Conservation (phyloP, 345 rosid species). For the Laguncularia racemosa region DNA sequence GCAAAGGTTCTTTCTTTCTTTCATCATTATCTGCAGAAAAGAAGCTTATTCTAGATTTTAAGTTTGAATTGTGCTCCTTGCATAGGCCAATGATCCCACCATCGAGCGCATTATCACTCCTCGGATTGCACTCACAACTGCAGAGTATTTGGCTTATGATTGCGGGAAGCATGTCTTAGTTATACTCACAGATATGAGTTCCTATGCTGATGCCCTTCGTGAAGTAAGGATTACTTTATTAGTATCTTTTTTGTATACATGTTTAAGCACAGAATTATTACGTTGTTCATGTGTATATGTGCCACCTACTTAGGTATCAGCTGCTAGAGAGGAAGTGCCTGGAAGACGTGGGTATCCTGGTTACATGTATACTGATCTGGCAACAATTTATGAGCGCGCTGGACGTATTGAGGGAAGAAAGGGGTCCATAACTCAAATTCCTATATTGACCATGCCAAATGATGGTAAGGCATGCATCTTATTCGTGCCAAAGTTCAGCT, state of each 20-base stretch:
- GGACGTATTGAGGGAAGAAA: slow-evolving; percentile 97
- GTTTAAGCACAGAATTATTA: no score
- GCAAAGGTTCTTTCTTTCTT: neutral
- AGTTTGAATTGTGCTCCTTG: neutral
- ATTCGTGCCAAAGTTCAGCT: no score
- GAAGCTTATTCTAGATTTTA: neutral
- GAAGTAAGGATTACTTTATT: slow-evolving; percentile 43
- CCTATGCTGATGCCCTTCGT: slow-evolving; percentile 98
- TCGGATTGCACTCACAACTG: slow-evolving; percentile 92
- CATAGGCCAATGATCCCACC: slow-evolving; percentile 95
- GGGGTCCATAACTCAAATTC: slow-evolving; percentile 97
- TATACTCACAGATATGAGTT: slow-evolving; percentile 95
- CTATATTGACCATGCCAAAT: slow-evolving; percentile 97
- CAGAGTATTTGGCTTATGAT: slow-evolving; percentile 94
- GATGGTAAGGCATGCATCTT: slow-evolving; percentile 48
- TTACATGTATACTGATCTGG: slow-evolving; percentile 99
- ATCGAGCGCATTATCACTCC: slow-evolving; percentile 97
- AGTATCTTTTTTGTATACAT: no score
- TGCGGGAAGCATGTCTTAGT: slow-evolving; percentile 97
- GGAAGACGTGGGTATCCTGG: slow-evolving; percentile 99
- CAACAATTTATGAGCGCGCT: slow-evolving; percentile 95
- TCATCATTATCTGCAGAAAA: neutral
- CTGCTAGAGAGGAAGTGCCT: slow-evolving; percentile 99
- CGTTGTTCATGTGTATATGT: no score
- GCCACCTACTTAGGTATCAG: slow-evolving; percentile 56